phyloP scores from a whole-genome alignment of 1,284 basidiomycete species.

The Mycena citricolor region DNA sequence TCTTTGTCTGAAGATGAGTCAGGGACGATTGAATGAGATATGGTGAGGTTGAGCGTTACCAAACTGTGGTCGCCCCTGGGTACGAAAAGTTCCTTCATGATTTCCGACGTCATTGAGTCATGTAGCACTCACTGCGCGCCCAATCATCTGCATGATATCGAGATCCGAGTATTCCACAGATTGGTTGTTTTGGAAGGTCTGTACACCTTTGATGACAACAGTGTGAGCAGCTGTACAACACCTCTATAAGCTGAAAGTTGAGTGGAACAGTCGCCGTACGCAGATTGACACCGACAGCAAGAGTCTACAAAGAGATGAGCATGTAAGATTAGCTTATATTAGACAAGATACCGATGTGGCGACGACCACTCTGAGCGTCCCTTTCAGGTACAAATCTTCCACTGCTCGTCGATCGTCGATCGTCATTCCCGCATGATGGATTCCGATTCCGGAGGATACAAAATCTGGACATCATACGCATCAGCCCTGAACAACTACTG shows the following conservation, averaged over 20 bases:
- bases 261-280: constrained; percentile 50
- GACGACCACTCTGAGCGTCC: constrained; percentile 64
- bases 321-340: background rate
- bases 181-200: constrained; percentile 63
- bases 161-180: constrained; percentile 78
- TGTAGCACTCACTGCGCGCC: constrained; percentile 68
- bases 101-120: too few species aligned
- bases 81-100: too few species aligned
- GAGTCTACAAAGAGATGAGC: constrained; percentile 48
- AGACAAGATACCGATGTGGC: constrained; percentile 64
- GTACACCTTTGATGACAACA: constrained; percentile 82
- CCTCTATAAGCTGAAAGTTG: too few species aligned
- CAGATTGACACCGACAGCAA: constrained; percentile 88
- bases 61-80: constrained; percentile 88
- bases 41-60: constrained; percentile 48
- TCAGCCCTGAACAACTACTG: constrained; percentile 7
- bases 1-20: constrained; percentile 61
- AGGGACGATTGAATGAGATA: too few species aligned
- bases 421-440: constrained; percentile 86
- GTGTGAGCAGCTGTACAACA: constrained; percentile 64
- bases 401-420: constrained; percentile 67
- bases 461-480: too few species aligned
- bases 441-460: constrained; percentile 68
- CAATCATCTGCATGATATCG: constrained; percentile 85
- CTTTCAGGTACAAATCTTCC: constrained; percentile 71